Evolutionary conservation across 768 basidiomycete species (phyloP), one percentile per base, ranked within the genome.

Genomic region (Mycena sanguinolenta): DNA sequence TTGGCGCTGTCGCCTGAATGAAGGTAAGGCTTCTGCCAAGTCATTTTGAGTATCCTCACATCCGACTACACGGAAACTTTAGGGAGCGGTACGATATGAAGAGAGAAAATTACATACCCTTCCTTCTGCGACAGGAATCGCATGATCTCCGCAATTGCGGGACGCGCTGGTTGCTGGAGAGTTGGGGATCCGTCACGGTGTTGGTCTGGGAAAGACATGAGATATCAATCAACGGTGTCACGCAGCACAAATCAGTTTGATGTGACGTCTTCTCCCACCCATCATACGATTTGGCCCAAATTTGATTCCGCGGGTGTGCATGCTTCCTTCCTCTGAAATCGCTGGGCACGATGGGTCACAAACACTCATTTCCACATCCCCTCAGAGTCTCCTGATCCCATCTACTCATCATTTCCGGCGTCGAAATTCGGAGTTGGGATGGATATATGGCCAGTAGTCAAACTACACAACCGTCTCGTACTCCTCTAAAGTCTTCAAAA

Each of bases 1-100:
- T 84, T 86, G 23, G 88, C 88, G 72, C 91, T 92, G 67, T 92
- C 88, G 69, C 89, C 89, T 89, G 63, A 34, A 34, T 34, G n/a
- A n/a, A n/a, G n/a, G n/a, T n/a, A n/a, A n/a, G n/a, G n/a, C n/a
- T n/a, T n/a, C n/a, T n/a, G n/a, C 32, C 32, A 10, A 34, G 32
- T 5, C 6, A 34, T 34, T 34, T 34, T 10, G 10, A 34, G 32
- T 4, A 34, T 34, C 7, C 77, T 67, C 76, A 85, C 85, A 86
- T 80, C 83, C 82, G 52, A 84, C 85, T 86, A 44, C 36, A 58
- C 36, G 38, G 17, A 36, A 67, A 53, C 61, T 50, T 65, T 21
- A 36, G 39, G 7, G 21, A 34, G n/a, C 32, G 32, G 39, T 7
- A n/a, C 4, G n/a, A 8, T 46, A 19, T n/a, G 39, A 46, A n/a